Base-by-base conservation (phyloP, 768 basidiomycete genomes). In the Infundibulicybe gibba region DNA sequence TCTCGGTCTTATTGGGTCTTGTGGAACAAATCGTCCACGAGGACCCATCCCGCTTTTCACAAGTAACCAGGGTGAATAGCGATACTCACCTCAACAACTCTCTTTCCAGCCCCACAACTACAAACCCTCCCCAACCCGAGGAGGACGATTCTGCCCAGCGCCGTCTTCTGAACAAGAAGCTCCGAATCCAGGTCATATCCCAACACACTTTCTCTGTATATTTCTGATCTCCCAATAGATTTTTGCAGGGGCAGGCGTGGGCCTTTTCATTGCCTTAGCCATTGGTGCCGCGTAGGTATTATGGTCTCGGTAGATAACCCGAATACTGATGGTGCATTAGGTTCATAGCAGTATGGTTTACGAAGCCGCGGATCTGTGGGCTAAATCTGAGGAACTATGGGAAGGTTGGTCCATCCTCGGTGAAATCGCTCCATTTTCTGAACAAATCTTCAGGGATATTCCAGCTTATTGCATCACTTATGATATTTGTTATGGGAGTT, bases 311-410 rank as follows among this genome's bases (percentile, higher is more conserved):
- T 16, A 10, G 6, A n/a, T 43, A 40, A n/a, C 16, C 20, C 25
- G 19, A 21, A 33, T 48, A 25, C 41, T 44, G 25, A 41, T 35
- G 25, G 25, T 4, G 8, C 19, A 34, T 37, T 45, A 74, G 73
- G 2, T 97, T 95, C 66, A 87, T 97, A 51, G 92, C 88, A 6
- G 79, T 97, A 35, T 98, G 93, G 87, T 97, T 95, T 69, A 97
- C 93, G 25, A 81, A 89, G 86, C 94, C 0, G 75, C 76, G 16
- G 71, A 97, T 62, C 76, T 98, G 14, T 97, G 91, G 88, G 62
- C 76, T 34, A 82, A 81, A 58, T 80, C 91, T 5, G 95, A 98
- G 67, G 77, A 83, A 45, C 67, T 94, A 48, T 97, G 95, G 95
- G 95, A 98, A 76, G 95, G 94, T 77, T 54, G 60, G 59, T 3